Evolutionary conservation across 495 filamentous ascomycete genomes (phyloP), one percentile per base, ranked within the genome.

Genomic region (Cetradonia linearis): DNA sequence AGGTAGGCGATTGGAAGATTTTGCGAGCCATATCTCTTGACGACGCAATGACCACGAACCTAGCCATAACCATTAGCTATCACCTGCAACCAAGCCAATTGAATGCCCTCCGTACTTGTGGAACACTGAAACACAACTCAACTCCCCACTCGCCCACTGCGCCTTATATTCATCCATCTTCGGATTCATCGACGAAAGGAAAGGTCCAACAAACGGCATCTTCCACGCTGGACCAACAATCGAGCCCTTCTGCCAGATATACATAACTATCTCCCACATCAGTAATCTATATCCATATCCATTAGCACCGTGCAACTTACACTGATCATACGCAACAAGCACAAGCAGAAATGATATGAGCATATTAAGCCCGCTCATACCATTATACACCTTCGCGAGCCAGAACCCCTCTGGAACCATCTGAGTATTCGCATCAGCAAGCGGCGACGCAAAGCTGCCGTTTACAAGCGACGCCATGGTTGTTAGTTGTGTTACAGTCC

Each of bases 61-160:
- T 96, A 65, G 8, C 5, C 37, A 61, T 37, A 16, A 20, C 33
- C 27, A 53, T 67, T 27, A 61, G 58, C 54, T 3, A 30, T 40
- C 14, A 28, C 9, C 5, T 5, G 14, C 14, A 46, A 25, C n/a
- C 34, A 16, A 65, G 50, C 11, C 25, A 27, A 13, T 27, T 14
- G 49, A 18, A 33, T 10, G 16, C 20, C 20, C n/a, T 54, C 68
- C 88, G 67, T 82, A 96, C 91, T 98, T 98, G 81, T 98, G 93
- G 77, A 98, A 98, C 62, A 98, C 91, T 14, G 90, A 96, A 61
- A 98, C 92, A 74, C 93, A 98, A 76, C 91, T 96, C 67, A 98
- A 78, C 14, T 84, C 83, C 16, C 88, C 93, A 70, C 88, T 93
- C 66, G 82, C 68, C 92, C 92, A 98, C 80, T 98, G 95, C 34